Base-by-base conservation (phyloP, 2,329 filamentous ascomycete genomes). In the Tolypocladium tundrense region DNA sequence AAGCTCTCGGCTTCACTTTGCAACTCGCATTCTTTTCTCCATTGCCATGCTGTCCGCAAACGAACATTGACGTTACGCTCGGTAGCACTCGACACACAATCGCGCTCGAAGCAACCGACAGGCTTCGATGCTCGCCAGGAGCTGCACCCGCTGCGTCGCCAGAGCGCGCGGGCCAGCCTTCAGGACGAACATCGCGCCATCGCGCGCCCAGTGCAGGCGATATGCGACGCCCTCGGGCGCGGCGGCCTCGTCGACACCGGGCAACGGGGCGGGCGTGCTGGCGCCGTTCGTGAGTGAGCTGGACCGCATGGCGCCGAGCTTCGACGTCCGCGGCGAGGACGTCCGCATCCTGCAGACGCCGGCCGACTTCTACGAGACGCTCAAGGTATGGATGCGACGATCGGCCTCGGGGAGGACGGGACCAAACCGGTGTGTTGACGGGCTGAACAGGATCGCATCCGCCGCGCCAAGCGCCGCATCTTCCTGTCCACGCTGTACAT, bases 401-500 rank as follows among this genome's bases (percentile, higher is more conserved):
- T 40, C 9, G n/a, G n/a, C 13, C 19, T 11, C 9, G 1, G 2
- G 37, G 19, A 5, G n/a, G n/a, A 10, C 0, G 24, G 43, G n/a
- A 2, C n/a, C 4, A n/a, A n/a, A 13, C 41, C 11, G n/a, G 42
- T 3, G 13, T 16, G 35, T 27, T 9, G 45, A 13, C 10, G 24
- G 5, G 2, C 14, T 13, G 53, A 43, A 43, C 51, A 92, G 88
- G 75, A 82, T 62, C 96, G 92, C 75, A 97, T 99, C 68, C 83
- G 82, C 56, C 83, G 81, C 61, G 94, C 94, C 11, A 84, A 90
- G 71, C 80, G 76, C 56, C 84, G 90, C 60, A 88, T 99, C 63
- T 99, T 95, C 70, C 77, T 99, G 54, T 96, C 92, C n/a, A 99
- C 94, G 0, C 77, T 99, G 56, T 99, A 99, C 70, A 94, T 99